These are phyloP conservation scores for Adiantum capillusveneris DNA, from an alignment of 75 land plant genomes.

Conservation along the genomic window DNA sequence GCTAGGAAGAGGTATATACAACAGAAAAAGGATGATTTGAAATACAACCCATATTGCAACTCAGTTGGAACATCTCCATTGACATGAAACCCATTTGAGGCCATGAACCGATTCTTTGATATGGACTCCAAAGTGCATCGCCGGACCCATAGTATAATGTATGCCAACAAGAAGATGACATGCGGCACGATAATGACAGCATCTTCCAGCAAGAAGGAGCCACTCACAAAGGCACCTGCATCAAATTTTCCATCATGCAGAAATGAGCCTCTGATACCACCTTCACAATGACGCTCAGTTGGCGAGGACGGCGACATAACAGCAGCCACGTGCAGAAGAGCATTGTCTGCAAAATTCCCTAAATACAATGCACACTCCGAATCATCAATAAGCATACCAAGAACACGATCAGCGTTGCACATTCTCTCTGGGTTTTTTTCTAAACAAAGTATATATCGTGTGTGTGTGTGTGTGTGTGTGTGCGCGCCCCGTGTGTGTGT, in stretches of 20 bases:
- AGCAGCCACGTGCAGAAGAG: too few species aligned
- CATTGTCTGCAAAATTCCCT: too few species aligned
- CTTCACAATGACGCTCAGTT: not conserved
- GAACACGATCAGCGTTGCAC: too few species aligned
- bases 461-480: too few species aligned
- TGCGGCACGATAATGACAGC: not conserved
- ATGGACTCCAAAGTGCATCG: not conserved
- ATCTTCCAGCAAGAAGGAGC: constrained; percentile 2
- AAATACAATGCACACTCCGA: too few species aligned
- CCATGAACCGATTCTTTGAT: not conserved
- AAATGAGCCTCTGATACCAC: not conserved
- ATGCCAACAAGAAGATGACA: not conserved
- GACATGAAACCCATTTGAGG: constrained; percentile 1
- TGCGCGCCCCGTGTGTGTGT: too few species aligned
- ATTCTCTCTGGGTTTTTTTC: too few species aligned
- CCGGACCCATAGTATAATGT: not conserved
- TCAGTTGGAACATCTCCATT: not conserved
- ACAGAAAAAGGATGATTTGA: constrained; percentile 2
- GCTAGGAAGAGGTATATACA: constrained; percentile 10
- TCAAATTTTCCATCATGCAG: not conserved
- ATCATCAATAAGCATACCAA: too few species aligned
- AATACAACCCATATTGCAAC: not conserved
- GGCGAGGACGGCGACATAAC: not conserved
- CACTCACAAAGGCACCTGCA: not conserved
- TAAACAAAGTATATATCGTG: too few species aligned